Evolutionary conservation across 208 protist genomes (phyloP).

Genomic region (Crithidia bombi): DNA sequence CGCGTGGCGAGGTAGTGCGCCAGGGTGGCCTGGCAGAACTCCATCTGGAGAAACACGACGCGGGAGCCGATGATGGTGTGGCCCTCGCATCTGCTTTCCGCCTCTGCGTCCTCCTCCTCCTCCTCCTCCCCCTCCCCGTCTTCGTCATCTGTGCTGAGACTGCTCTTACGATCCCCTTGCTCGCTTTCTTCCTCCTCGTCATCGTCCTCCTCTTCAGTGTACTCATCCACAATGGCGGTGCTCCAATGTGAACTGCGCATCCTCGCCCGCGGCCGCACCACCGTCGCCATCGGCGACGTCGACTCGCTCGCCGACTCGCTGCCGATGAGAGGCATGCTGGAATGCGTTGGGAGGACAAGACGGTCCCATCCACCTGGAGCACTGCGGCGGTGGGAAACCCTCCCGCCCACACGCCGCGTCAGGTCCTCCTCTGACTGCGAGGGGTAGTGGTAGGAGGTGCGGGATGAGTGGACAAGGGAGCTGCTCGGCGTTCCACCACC

Average conservation of each 20-base stretch:
- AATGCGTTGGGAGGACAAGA: constrained; percentile 21
- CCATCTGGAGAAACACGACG: constrained; percentile 88
- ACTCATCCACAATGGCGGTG: constrained; percentile 28
- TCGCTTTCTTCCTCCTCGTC: constrained; percentile 2
- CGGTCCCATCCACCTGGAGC: constrained; percentile 30
- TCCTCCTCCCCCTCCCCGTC: background rate
- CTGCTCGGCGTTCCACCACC: constrained; percentile 2
- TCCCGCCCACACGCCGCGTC: background rate
- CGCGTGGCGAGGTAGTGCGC: constrained; percentile 60
- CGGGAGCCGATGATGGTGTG: constrained; percentile 47
- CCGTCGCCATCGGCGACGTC: constrained; percentile 10
- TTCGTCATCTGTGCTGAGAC: background rate
- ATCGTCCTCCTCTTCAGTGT: constrained; percentile 24
- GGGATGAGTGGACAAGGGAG: background rate
- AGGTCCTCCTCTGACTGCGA: background rate
- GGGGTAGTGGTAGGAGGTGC: background rate
- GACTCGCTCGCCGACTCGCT: constrained; percentile 28
- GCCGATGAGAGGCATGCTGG: constrained; percentile 31
- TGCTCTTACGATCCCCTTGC: constrained; percentile 8
- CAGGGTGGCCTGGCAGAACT: constrained; percentile 84
- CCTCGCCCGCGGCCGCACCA: background rate
- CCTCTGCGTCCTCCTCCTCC: background rate
- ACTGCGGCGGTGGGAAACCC: background rate
- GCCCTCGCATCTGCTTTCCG: background rate
- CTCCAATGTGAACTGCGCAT: constrained; percentile 5